A percentile compares a stretch with the other conserved stretches of the same genome.
phyloP scores from a whole-genome alignment of 345 rosid species.

The Salix purpurea region DNA sequence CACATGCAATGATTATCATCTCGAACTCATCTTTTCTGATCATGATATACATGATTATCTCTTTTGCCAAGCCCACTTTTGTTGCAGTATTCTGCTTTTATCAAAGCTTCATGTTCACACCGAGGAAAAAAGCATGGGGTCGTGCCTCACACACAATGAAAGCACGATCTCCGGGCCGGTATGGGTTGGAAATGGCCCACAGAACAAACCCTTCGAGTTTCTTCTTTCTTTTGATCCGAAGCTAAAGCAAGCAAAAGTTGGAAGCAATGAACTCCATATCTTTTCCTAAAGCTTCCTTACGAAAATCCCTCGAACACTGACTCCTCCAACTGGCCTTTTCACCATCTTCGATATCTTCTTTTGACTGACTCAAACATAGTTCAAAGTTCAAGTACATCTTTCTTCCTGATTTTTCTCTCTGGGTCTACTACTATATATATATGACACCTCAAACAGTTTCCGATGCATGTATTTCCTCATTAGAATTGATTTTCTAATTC shows the following conservation, averaged over 20 bases:
- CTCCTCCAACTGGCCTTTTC: constrained; percentile 33
- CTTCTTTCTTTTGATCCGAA: constrained; percentile 36
- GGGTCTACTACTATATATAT: not conserved
- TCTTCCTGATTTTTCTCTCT: constrained; percentile 17
- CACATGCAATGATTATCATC: constrained; percentile 14
- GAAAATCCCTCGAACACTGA: constrained; percentile 19
- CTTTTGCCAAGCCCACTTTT: constrained; percentile 28
- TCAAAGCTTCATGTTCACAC: constrained; percentile 15
- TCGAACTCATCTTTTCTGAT: constrained; percentile 17
- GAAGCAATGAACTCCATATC: constrained; percentile 21
- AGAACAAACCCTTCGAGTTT: constrained; percentile 29
- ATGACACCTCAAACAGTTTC: not conserved
- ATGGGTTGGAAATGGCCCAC: constrained; percentile 30
- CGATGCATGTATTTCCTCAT: not conserved
- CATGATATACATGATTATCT: constrained; percentile 30
- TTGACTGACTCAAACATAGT: constrained; percentile 42
- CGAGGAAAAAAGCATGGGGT: not conserved
- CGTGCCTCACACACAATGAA: constrained; percentile 7
- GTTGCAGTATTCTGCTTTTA: constrained; percentile 28
- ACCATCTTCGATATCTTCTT: constrained; percentile 37
- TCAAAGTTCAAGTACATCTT: constrained; percentile 23
- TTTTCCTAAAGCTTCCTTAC: constrained; percentile 30
- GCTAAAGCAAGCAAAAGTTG: constrained; percentile 36
- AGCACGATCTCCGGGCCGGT: constrained; percentile 6
- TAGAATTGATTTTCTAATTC: not conserved